Evolutionary conservation across 495 filamentous ascomycete genomes (phyloP), one percentile per base, ranked within the genome.

Genomic region (Friedmanniomyces simplex): DNA sequence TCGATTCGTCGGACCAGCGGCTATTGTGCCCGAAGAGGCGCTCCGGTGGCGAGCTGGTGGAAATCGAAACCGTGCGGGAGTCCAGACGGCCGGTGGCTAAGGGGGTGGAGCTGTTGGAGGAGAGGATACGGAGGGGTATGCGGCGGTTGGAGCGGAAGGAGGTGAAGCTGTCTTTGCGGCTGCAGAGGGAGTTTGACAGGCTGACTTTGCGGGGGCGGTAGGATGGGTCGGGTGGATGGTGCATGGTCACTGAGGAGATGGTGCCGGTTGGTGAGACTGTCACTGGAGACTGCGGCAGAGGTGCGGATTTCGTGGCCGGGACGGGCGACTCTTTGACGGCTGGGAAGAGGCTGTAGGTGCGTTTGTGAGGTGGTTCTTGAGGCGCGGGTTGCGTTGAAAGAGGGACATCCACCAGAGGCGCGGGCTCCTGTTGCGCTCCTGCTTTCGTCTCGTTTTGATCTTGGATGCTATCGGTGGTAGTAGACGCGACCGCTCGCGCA

Each of bases 261-360:
- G 49, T 32, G 49, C 26, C 26, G 16, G 49, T 26, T 4, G 49
- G 49, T 18, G 49, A 37, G 30, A 37, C 26, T 6, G 18, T 32
- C 6, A 37, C 25, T 32, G 30, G 16, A 32, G 28, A 52, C 21
- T 30, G 32, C 51, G 20, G 51, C 20, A 28, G 21, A 14, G 25
- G 25, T 11, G 18, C 21, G 32, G 21, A 11, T 6, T 32, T 34
- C 8, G 13, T 30, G 13, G 49, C n/a, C n/a, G 21, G 20, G 45
- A 21, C 47, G 1, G 59, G 41, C 24, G 39, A 7, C 30, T 54
- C 54, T n/a, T 39, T 58, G 37, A 54, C 46, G 2, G 37, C 26
- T 21, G 60, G 60, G 52, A 63, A 63, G 14, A 63, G 56, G 21
- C 34, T 59, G 56, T 63, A 63, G 21, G 45, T 41, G 2, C 22